Percentiles rank a stretch among this genome's conserved stretches.
Conservation (phyloP, 2,329 filamentous ascomycete genomes). For the Colletotrichum spaethianum region DNA sequence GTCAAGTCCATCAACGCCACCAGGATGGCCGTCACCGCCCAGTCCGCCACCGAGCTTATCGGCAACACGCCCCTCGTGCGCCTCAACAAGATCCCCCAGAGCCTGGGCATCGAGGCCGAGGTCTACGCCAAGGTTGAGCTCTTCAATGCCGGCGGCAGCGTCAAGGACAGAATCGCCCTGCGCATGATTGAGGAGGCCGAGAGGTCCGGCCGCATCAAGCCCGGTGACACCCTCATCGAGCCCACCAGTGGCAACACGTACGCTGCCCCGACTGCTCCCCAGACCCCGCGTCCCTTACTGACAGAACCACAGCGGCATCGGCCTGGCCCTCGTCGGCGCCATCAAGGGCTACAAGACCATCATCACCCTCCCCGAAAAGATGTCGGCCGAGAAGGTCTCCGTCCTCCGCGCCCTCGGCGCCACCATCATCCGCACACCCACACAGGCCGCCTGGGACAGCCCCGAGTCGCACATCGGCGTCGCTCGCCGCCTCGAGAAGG, state of each 20-base stretch:
- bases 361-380: conserved; percentile 98
- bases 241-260: conserved; percentile 96
- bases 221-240: conserved; percentile 96
- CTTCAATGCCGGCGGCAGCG: conserved; percentile 93
- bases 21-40: conserved; percentile 53
- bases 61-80: conserved; percentile 96
- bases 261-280: conserved; percentile 42
- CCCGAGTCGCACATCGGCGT: conserved; percentile 98
- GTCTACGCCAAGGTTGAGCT: conserved; percentile 94
- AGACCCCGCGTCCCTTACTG: conserved; percentile 32
- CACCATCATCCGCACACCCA: conserved; percentile 97
- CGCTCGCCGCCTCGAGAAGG: conserved; percentile 89
- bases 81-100: conserved; percentile 93
- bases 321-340: conserved; percentile 91
- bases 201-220: conserved; percentile 91
- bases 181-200: conserved; percentile 99
- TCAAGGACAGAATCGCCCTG: conserved; percentile 95
- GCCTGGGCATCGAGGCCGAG: conserved; percentile 88
- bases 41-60: conserved; percentile 87
- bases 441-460: conserved; percentile 92
- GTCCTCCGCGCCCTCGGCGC: conserved; percentile 94
- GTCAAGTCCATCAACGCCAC: conserved; percentile 38
- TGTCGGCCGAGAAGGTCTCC: conserved; percentile 98
- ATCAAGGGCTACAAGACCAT: conserved; percentile 99
- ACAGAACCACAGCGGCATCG: conserved; percentile 76